Evolutionary conservation across 768 basidiomycete species (phyloP).

Genomic region (Suillus subluteus): DNA sequence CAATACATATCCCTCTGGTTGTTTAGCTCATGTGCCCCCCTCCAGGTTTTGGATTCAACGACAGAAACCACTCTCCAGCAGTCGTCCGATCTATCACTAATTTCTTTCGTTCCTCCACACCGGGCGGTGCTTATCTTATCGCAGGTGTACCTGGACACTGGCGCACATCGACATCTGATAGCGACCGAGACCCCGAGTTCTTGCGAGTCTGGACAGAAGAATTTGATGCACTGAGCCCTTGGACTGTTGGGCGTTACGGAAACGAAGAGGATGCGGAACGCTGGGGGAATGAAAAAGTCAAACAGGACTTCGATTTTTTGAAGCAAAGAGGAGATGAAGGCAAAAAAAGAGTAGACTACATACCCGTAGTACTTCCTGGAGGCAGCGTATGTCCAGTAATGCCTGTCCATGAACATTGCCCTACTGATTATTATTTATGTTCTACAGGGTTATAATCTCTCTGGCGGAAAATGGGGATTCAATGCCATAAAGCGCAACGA

Average conservation of each 20-base stretch:
- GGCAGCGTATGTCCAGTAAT: slow-evolving; percentile 62
- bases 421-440: slow-evolving; percentile 13
- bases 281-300: slow-evolving; percentile 66
- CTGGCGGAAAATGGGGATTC: slow-evolving; percentile 69
- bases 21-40: neutral
- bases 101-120: slow-evolving; percentile 63
- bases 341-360: slow-evolving; percentile 68
- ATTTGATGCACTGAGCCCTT: slow-evolving; percentile 81
- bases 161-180: slow-evolving; percentile 72
- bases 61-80: slow-evolving; percentile 62
- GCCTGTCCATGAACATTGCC: neutral
- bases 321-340: slow-evolving; percentile 48
- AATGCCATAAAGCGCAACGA: slow-evolving; percentile 76
- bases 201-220: slow-evolving; percentile 72
- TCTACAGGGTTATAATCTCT: slow-evolving; percentile 68
- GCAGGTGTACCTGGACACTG: slow-evolving; percentile 75
- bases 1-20: neutral
- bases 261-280: slow-evolving; percentile 62
- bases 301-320: slow-evolving; percentile 64
- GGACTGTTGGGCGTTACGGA: slow-evolving; percentile 77
- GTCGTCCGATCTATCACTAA: slow-evolving; percentile 57
- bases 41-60: slow-evolving; percentile 70
- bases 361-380: slow-evolving; percentile 84
- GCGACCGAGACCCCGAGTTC: slow-evolving; percentile 69
- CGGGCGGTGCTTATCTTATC: slow-evolving; percentile 76